A percentile compares a stretch with the other conserved stretches of the same genome.
Conservation (phyloP, 805 yeast genomes). For the Yarrowia keelungensis region DNA sequence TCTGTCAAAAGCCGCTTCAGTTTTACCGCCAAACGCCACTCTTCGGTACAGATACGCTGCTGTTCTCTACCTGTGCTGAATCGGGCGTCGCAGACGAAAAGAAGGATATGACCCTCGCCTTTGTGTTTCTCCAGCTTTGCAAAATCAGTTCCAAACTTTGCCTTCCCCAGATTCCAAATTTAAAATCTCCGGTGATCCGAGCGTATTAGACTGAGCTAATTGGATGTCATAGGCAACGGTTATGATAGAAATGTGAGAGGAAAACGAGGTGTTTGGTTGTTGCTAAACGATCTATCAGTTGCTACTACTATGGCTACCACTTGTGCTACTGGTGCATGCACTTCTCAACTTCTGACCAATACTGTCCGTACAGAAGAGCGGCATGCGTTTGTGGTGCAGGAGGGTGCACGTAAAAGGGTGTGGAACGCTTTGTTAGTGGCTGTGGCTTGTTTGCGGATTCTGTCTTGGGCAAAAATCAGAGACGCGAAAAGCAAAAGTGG, state of each 20-base stretch:
- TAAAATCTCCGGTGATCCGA: constrained; percentile 29
- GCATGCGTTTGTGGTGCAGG: constrained; percentile 2
- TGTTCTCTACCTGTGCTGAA: neutral
- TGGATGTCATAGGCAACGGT: too few species aligned
- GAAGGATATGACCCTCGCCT: too few species aligned
- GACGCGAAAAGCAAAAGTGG: neutral
- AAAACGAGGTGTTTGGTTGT: too few species aligned
- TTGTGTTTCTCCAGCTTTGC: too few species aligned
- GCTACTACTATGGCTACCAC: too few species aligned
- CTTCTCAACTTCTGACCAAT: too few species aligned
- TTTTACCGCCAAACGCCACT: too few species aligned
- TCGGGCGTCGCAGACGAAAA: too few species aligned
- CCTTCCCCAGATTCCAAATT: constrained; percentile 18
- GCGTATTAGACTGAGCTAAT: neutral
- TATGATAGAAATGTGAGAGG: too few species aligned
- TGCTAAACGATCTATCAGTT: too few species aligned
- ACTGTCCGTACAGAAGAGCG: neutral
- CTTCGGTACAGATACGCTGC: neutral
- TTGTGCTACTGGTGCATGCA: too few species aligned
- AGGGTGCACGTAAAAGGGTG: neutral
- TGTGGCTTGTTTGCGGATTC: constrained; percentile 1
- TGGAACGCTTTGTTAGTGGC: neutral
- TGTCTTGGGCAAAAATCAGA: constrained; percentile 25
- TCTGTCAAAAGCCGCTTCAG: too few species aligned
- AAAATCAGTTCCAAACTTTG: neutral